phyloP scores from a whole-genome alignment of 352 stramenopile species.

The Phytophthora tentaculata region DNA sequence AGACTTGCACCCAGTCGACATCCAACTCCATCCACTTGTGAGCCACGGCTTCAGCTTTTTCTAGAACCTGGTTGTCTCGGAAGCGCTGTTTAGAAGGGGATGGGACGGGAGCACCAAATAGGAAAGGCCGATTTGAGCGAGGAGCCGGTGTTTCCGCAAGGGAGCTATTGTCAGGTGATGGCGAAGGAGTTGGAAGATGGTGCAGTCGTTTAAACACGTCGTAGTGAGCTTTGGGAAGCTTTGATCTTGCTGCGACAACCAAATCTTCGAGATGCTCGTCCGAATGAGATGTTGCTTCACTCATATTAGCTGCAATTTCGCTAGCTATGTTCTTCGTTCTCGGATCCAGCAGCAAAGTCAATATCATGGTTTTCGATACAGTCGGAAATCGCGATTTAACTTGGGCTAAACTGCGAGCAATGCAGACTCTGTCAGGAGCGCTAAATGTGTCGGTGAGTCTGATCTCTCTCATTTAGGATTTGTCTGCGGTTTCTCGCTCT shows the following conservation, averaged over 20 bases:
- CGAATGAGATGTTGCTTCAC: background rate
- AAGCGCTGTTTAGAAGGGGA: background rate
- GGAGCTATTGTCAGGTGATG: background rate
- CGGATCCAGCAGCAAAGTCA: conserved; percentile 2
- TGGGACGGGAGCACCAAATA: background rate
- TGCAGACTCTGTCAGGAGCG: background rate
- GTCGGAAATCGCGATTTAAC: conserved; percentile 2
- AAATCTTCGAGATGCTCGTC: background rate
- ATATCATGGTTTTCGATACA: background rate
- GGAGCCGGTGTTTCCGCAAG: background rate
- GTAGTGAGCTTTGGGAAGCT: background rate
- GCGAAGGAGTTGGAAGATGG: background rate
- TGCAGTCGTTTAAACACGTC: background rate
- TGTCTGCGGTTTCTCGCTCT: background rate
- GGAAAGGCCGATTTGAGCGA: background rate
- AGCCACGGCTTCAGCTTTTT: background rate
- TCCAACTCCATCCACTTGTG: conserved; percentile 2
- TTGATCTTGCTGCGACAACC: background rate
- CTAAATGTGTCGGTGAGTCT: background rate
- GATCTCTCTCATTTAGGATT: background rate
- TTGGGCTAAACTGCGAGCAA: background rate
- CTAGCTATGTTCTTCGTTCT: conserved; percentile 3
- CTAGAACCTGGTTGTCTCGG: background rate
- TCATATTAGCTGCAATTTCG: conserved; percentile 7
- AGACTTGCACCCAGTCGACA: conserved; percentile 9